A percentile compares a stretch with the other conserved stretches of the same genome.
phyloP scores from a whole-genome alignment of 179 eudicot genomes.

The Drosera spatulata region DNA sequence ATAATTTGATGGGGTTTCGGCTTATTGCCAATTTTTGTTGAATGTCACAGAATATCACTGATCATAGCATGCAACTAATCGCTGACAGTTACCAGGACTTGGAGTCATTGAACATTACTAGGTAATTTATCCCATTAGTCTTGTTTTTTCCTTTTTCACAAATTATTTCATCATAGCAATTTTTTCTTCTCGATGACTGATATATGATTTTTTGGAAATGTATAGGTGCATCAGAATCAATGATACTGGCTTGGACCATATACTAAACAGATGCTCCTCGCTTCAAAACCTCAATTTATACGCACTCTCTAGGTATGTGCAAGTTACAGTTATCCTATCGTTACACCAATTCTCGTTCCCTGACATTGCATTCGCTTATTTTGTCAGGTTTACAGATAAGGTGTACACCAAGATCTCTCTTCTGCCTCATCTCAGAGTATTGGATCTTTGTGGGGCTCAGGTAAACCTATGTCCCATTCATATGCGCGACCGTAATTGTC shows the following conservation, averaged over 20 bases:
- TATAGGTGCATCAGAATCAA: constrained; percentile 77
- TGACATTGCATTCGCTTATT: background rate
- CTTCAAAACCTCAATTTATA: constrained; percentile 77
- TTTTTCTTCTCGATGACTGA: background rate
- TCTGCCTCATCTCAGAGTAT: constrained; percentile 53
- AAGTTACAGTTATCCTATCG: background rate
- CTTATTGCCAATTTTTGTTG: background rate
- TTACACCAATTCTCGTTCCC: background rate
- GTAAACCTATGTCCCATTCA: constrained; percentile 23
- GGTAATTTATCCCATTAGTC: constrained; percentile 26
- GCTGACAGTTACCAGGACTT: constrained; percentile 49
- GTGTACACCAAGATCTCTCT: constrained; percentile 55
- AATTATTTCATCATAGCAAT: no score
- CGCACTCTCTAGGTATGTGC: constrained; percentile 74
- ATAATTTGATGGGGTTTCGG: background rate
- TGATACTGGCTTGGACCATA: constrained; percentile 61
- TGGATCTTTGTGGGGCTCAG: constrained; percentile 99
- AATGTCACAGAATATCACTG: constrained; percentile 58
- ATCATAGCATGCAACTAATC: constrained; percentile 60
- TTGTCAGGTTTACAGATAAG: constrained; percentile 62
- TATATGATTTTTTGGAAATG: background rate
- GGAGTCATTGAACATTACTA: constrained; percentile 66
- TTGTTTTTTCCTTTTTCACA: background rate
- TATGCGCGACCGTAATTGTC: no score
- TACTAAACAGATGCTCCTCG: constrained; percentile 53